phyloP scores from a whole-genome alignment of 345 rosid genomes.

The Pugionium dolabratum region DNA sequence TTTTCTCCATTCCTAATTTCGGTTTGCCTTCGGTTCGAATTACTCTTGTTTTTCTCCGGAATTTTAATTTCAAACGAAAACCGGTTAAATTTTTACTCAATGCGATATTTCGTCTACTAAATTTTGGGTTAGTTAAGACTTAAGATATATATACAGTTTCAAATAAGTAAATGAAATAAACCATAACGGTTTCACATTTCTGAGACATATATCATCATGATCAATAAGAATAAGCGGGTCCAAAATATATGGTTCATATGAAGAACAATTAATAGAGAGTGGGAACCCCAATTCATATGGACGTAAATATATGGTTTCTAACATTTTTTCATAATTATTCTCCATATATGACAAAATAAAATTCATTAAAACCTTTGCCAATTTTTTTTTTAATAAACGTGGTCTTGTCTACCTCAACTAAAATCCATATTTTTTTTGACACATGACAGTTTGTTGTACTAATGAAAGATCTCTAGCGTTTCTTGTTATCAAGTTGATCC shows the following conservation, averaged over 20 bases:
- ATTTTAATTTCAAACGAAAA: too few species aligned
- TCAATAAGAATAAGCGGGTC: neutral
- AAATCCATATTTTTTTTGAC: conserved; percentile 3
- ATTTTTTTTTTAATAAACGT: neutral
- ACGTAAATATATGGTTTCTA: neutral
- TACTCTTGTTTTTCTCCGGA: too few species aligned
- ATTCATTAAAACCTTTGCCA: neutral
- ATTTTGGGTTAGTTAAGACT: too few species aligned
- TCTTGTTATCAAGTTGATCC: neutral
- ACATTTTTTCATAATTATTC: neutral
- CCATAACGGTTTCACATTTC: too few species aligned
- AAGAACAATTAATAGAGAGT: neutral
- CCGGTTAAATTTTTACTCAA: too few species aligned
- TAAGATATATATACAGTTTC: too few species aligned
- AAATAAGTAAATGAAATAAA: too few species aligned
- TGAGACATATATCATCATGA: too few species aligned
- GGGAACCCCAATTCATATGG: neutral
- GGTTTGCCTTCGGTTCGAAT: too few species aligned
- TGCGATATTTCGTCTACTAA: too few species aligned
- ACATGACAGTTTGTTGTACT: conserved; percentile 14
- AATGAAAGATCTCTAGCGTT: conserved; percentile 1
- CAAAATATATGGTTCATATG: neutral
- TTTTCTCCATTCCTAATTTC: neutral
- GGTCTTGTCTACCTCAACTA: conserved; percentile 19
- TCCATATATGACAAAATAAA: neutral